Base-by-base conservation (phyloP, 768 basidiomycete genomes). In the Lentinula sp. region DNA sequence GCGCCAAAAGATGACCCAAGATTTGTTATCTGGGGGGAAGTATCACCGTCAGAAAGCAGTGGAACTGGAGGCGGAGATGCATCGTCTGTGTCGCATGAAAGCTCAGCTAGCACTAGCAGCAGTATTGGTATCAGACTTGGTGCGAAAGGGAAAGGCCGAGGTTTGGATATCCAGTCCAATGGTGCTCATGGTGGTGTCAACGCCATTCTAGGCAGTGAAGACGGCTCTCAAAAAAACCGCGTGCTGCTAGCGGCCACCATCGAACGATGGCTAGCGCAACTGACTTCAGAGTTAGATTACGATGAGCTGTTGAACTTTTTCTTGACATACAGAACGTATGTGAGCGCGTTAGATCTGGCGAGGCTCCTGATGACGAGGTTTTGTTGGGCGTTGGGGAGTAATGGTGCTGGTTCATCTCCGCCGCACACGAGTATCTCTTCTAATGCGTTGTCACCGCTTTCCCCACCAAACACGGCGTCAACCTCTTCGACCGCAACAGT, bases 291-390 rank as follows among this genome's bases (percentile, higher is more conserved):
- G 66, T 77, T 94, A 67, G 86, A 90, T 71, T 91, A 92, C 61
- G 93, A 94, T 70, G 91, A 94, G 66, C 79, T 95, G 32, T 80
- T 93, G 60, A 86, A 91, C 67, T 95, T 95, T 70, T 93, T 97
- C 81, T 81, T 96, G 70, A 95, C 93, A 2, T 97, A 94, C 69
- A 86, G 94, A 59, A 85, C 89, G 48, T 95, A 93, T 71, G 81
- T 95, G 70, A 80, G 80, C 57, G 85, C 89, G 2, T 77, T 88
- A 59, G 91, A 94, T 67, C 79, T 97, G 34, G 87, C 88, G 53
- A 86, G 91, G 65, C 76, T 96, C 37, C 79, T 97, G 53, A 89
- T 93, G 32, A 87, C 86, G 63, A 84, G 95, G 31, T 96, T 96
- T 71, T 89, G 93, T 68, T 96, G 94, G 95, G 86, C 93, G 1